phyloP scores from a whole-genome alignment of 257 asterid genomes.

The Linaria vulgaris region DNA sequence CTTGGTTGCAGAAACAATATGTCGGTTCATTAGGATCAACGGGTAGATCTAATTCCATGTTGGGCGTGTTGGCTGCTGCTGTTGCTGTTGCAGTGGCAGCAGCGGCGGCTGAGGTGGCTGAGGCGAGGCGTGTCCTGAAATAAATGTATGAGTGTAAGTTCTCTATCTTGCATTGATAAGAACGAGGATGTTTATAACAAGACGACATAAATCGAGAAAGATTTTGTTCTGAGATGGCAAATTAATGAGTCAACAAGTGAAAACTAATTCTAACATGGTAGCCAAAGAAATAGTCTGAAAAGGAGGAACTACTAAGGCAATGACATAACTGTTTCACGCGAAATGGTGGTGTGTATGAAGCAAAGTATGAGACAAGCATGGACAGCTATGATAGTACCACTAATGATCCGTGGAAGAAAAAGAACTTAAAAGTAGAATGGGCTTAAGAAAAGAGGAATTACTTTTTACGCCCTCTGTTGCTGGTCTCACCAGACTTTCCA shows the following conservation, averaged over 20 bases:
- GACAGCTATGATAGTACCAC: too few species aligned
- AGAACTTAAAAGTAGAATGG: constrained; percentile 8
- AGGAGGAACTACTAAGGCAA: too few species aligned
- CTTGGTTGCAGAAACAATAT: constrained; percentile 96
- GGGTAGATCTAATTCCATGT: constrained; percentile 86
- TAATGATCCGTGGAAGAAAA: background rate
- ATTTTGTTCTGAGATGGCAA: background rate
- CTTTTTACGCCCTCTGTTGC: constrained; percentile 94
- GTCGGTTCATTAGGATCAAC: constrained; percentile 99
- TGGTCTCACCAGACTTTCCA: constrained; percentile 78
- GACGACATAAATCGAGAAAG: background rate
- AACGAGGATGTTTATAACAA: background rate
- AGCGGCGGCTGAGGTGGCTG: constrained; percentile 47
- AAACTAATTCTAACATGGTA: background rate
- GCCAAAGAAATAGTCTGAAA: too few species aligned
- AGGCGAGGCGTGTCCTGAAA: constrained; percentile 75
- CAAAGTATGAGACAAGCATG: too few species aligned
- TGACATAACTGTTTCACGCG: too few species aligned
- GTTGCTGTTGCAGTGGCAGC: constrained; percentile 45
- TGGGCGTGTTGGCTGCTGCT: constrained; percentile 48
- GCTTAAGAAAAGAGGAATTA: constrained; percentile 30
- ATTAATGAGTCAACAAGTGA: background rate
- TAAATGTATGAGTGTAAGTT: background rate
- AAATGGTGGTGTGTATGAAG: too few species aligned
- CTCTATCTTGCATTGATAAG: background rate